Percentiles rank a stretch among this genome's conserved stretches.
Evolutionary conservation across 1,139 yeast genomes (phyloP).

Genomic region (Diutina scorzettiae): DNA sequence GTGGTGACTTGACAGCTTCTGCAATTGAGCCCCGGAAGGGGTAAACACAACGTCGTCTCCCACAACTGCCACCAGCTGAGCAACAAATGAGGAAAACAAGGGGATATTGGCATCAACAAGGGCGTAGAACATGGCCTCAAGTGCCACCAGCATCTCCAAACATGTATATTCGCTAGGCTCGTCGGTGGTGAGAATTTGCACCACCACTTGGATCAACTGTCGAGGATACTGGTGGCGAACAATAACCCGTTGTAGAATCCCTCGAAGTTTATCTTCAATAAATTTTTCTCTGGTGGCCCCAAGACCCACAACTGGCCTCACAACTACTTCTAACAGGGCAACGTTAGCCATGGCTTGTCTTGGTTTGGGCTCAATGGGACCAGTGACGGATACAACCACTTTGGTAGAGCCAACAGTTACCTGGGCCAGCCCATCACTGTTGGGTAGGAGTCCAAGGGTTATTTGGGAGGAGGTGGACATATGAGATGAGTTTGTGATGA

Average conservation of each 20-base stretch:
- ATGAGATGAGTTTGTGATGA: not conserved
- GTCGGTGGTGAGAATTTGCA: conserved; percentile 65
- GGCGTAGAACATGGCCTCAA: conserved; percentile 65
- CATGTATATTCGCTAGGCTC: conserved; percentile 17
- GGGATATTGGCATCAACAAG: conserved; percentile 73
- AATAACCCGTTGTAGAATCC: conserved; percentile 50
- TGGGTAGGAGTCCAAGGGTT: not conserved
- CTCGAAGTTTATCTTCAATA: conserved; percentile 58
- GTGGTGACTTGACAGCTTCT: conserved; percentile 46
- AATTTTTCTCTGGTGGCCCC: conserved; percentile 69
- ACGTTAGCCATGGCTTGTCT: conserved; percentile 79
- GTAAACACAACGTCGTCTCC: conserved; percentile 22
- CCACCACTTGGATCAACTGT: conserved; percentile 72
- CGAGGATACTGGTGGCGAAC: conserved; percentile 67
- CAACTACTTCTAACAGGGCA: conserved; percentile 68
- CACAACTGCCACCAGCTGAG: conserved; percentile 29
- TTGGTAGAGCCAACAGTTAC: conserved; percentile 39
- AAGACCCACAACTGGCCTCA: conserved; percentile 69
- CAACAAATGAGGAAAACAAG: conserved; percentile 46
- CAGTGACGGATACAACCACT: conserved; percentile 68
- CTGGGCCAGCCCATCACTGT: conserved; percentile 66
- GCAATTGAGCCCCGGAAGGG: conserved; percentile 33
- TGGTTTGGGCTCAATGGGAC: conserved; percentile 79
- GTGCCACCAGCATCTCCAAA: conserved; percentile 56
- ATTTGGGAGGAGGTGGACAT: not conserved